Conservation (phyloP, 257 asterid species). For the Linaria vulgaris region DNA sequence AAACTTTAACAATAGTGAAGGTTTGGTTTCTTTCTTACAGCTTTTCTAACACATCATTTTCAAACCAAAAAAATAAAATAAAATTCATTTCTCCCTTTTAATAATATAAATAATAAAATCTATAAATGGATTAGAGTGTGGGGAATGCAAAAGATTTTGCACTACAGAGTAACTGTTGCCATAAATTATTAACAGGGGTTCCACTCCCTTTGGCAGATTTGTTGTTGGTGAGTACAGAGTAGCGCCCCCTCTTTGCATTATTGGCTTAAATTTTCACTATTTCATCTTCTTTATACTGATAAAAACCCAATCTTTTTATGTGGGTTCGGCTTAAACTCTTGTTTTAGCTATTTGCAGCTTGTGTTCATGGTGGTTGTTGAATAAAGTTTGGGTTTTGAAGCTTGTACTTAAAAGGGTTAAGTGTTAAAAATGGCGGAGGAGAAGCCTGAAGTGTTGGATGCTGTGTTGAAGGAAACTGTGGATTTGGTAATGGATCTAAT, state of each 20-base stretch:
- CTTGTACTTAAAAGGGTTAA: constrained; percentile 6
- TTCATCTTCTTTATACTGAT: constrained; percentile 9
- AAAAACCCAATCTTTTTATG: constrained; percentile 33
- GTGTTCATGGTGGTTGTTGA: constrained; percentile 36
- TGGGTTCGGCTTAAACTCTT: constrained; percentile 24
- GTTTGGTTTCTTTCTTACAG: background rate
- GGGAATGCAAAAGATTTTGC: constrained; percentile 44
- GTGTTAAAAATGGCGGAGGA: constrained; percentile 79
- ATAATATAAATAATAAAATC: constrained; percentile 27
- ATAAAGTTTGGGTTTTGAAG: constrained; percentile 34
- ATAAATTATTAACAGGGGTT: too few species aligned
- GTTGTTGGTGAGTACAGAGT: constrained; percentile 51
- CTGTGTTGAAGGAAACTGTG: constrained; percentile 94
- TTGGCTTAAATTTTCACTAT: constrained; percentile 21
- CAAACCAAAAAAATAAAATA: too few species aligned
- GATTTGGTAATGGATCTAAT: constrained; percentile 99
- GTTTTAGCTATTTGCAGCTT: constrained; percentile 24
- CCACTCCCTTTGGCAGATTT: constrained; percentile 52
- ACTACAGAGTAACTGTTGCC: constrained; percentile 44
- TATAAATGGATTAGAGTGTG: background rate
- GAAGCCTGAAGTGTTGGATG: constrained; percentile 90
- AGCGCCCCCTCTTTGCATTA: constrained; percentile 23
- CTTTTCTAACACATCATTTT: constrained; percentile 1
- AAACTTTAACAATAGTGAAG: constrained; percentile 5
- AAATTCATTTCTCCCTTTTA: too few species aligned